These are phyloP conservation scores for Scenedesmus sp. DNA, from an alignment of 163 green algal species.

Conservation along the genomic window DNA sequence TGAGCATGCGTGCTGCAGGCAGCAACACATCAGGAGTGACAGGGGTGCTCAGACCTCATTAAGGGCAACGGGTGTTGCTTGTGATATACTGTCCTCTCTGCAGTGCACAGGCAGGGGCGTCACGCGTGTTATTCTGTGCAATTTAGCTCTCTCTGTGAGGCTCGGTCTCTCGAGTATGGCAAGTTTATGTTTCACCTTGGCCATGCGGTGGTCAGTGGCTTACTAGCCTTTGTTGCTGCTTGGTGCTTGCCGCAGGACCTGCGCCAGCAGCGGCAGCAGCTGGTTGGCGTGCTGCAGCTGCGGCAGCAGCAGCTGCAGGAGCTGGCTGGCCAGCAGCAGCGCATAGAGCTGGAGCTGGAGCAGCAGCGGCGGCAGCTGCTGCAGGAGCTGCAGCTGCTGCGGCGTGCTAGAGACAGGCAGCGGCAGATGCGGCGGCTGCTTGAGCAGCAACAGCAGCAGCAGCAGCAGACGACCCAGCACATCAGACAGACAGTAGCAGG, in stretches of 20 bases:
- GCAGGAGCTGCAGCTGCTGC: slow-evolving; percentile 45
- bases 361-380: slow-evolving; percentile 46
- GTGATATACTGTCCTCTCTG: too few relatives aligned
- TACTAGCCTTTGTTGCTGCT: background rate
- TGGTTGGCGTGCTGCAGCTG: slow-evolving; percentile 42
- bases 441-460: slow-evolving; percentile 26
- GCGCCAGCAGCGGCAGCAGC: slow-evolving; percentile 34
- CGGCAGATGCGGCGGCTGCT: slow-evolving; percentile 27
- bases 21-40: background rate
- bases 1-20: background rate
- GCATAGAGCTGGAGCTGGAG: slow-evolving; percentile 45
- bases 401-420: slow-evolving; percentile 22
- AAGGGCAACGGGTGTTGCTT: too few relatives aligned
- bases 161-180: background rate
- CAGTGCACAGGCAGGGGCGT: too few relatives aligned
- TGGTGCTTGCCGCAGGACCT: slow-evolving; percentile 26
- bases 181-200: background rate
- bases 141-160: too few relatives aligned
- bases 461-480: slow-evolving; percentile 19
- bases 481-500: background rate
- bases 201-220: background rate
- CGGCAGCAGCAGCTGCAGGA: slow-evolving; percentile 49
- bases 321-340: slow-evolving; percentile 29
- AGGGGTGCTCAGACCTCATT: background rate
- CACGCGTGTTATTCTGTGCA: too few relatives aligned